phyloP scores from a whole-genome alignment of 2,329 filamentous ascomycete genomes.

The Nannizziopsis arthrosporioides region DNA sequence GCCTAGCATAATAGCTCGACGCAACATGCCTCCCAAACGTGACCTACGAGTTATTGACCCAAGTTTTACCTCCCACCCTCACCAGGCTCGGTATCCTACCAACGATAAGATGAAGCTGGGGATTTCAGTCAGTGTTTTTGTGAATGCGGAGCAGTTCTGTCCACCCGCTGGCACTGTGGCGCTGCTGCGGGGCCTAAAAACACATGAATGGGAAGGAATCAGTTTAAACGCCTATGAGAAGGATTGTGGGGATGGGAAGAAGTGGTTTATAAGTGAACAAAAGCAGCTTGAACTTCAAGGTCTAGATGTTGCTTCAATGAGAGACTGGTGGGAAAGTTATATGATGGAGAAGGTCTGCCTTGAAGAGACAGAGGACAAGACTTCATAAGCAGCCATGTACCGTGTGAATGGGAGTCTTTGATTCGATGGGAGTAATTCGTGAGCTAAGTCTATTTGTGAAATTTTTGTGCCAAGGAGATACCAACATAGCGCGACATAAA shows the following conservation, averaged over 20 bases:
- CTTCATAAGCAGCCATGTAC: background rate
- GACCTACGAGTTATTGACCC: slow-evolving; percentile 23
- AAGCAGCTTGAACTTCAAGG: slow-evolving; percentile 14
- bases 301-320: slow-evolving; percentile 15
- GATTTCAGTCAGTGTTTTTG: slow-evolving; percentile 22
- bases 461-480: too few species aligned
- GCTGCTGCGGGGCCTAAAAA: slow-evolving; percentile 21
- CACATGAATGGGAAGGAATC: slow-evolving; percentile 21
- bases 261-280: slow-evolving; percentile 20
- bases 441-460: too few species aligned
- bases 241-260: slow-evolving; percentile 15
- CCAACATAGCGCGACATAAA: too few species aligned
- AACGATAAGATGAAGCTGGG: slow-evolving; percentile 10
- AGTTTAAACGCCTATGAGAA: slow-evolving; percentile 24
- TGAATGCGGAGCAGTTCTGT: slow-evolving; percentile 20
- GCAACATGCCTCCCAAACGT: slow-evolving; percentile 21
- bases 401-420: too few species aligned
- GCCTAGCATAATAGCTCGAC: slow-evolving; percentile 17
- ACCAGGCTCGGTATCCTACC: background rate
- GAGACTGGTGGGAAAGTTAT: slow-evolving; percentile 17
- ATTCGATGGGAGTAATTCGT: too few species aligned
- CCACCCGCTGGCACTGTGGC: slow-evolving; percentile 21
- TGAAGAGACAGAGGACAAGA: background rate
- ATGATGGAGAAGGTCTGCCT: background rate
- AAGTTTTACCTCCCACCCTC: slow-evolving; percentile 6